Evolutionary conservation across 768 basidiomycete genomes (phyloP).

Genomic region (Boletellus ananas): DNA sequence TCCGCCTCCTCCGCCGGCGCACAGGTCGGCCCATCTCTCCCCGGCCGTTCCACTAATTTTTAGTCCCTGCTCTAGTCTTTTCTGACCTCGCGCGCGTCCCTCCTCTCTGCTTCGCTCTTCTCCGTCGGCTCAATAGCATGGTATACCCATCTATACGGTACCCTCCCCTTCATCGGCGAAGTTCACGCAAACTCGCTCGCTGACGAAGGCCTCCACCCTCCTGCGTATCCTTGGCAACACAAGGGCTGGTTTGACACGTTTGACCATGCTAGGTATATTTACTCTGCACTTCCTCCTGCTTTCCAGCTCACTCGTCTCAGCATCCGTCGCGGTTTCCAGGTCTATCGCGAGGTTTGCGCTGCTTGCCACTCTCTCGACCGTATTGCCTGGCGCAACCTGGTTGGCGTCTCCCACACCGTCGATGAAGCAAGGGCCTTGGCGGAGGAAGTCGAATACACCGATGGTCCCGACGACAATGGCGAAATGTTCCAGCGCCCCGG

Average conservation of each 20-base stretch:
- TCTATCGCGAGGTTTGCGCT: constrained; percentile 98
- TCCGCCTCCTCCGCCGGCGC: constrained; percentile 54
- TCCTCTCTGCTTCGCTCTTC: constrained; percentile 70
- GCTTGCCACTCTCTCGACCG: constrained; percentile 99
- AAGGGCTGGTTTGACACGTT: constrained; percentile 85
- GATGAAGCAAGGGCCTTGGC: constrained; percentile 89
- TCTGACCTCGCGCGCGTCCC: constrained; percentile 65
- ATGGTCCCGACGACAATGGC: constrained; percentile 90
- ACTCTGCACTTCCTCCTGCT: constrained; percentile 5
- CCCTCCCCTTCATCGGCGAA: constrained; percentile 84
- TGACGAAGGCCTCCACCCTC: constrained; percentile 92
- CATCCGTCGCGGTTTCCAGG: constrained; percentile 93
- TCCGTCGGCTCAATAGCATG: constrained; percentile 90
- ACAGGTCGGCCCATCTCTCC: constrained; percentile 50
- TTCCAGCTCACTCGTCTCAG: constrained; percentile 37
- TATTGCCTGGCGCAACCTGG: constrained; percentile 99
- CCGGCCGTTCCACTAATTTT: background rate
- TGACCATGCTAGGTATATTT: constrained; percentile 88
- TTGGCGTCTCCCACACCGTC: constrained; percentile 94
- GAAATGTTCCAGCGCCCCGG: constrained; percentile 99
- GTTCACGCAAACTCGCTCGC: constrained; percentile 89
- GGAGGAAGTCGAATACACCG: constrained; percentile 94
- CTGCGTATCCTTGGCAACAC: constrained; percentile 88
- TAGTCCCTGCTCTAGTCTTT: constrained; percentile 44
- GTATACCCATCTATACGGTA: constrained; percentile 94